Base-by-base conservation (phyloP, 495 filamentous ascomycete genomes). In the Daldinia decipiens region DNA sequence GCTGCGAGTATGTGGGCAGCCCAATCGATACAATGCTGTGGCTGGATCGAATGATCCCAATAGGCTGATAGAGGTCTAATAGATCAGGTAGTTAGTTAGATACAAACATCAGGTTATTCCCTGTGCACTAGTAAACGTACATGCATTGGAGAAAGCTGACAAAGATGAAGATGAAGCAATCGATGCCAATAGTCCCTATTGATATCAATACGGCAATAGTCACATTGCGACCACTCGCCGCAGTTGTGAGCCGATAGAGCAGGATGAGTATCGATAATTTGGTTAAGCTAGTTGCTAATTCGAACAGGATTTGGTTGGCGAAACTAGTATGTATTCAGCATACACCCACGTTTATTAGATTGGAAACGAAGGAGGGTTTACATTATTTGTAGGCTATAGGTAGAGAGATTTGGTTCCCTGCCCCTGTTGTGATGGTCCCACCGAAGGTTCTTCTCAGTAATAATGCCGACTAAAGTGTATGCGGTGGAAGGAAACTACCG, bases 391-490 rank as follows among this genome's bases (percentile, higher is more conserved):
- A 81, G 75, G 31, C 76, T 70, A 19, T 68, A 71, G 15, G 77
- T 70, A 12, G 82, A 59, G 75, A 78, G 75, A 2, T 73, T 32
- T 11, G 69, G 9, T 21, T 81, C 80, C 4, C 88, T 74, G 64
- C 88, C 85, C 82, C 84, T 88, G 36, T 84, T 70, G 74, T 90
- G 88, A 26, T 87, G 80, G 59, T 85, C 82, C 86, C 85, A 87
- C 27, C 84, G 84, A 63, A 82, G 85, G n/a, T 54, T 27, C 0
- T 76, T 34, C 40, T 83, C 80, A 0, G 79, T 79, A 26, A 82
- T 77, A 8, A 86, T 26, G 0, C 80, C 82, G 11, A 83, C 68
- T 9, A 80, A 76, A 5, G 78, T 81, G 77, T 85, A 86, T 21
- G 78, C 82, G 32, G 84, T 80, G 9, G 76, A 70, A 27, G 76